Evolutionary conservation across 805 yeast species (phyloP).

Genomic region (Ogataea degrootiae): DNA sequence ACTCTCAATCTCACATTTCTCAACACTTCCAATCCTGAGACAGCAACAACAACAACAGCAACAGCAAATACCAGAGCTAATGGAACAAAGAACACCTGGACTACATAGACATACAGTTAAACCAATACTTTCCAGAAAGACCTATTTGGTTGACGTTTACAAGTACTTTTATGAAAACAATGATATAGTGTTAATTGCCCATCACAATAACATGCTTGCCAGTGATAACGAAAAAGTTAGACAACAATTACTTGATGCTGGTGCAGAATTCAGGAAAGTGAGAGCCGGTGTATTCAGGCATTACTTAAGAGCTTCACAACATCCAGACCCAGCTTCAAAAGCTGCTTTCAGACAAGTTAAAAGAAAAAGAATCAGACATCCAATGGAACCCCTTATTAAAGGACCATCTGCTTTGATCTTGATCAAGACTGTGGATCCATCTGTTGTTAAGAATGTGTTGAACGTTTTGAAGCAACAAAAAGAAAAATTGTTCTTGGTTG

Average conservation of each 20-base stretch:
- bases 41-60: slow-evolving; percentile 1
- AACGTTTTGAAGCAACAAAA: slow-evolving; percentile 56
- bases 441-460: slow-evolving; percentile 54
- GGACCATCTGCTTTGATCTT: slow-evolving; percentile 87
- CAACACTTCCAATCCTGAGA: neutral
- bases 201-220: slow-evolving; percentile 76
- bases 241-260: slow-evolving; percentile 54
- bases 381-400: slow-evolving; percentile 59
- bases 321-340: slow-evolving; percentile 67
- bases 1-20: neutral
- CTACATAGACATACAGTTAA: slow-evolving; percentile 43
- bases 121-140: slow-evolving; percentile 69
- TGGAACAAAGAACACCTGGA: neutral
- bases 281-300: slow-evolving; percentile 69
- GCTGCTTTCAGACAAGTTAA: slow-evolving; percentile 37
- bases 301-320: slow-evolving; percentile 65
- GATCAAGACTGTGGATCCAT: slow-evolving; percentile 68
- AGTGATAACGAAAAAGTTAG: slow-evolving; percentile 63
- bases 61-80: neutral
- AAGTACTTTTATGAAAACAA: slow-evolving; percentile 61
- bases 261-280: slow-evolving; percentile 65
- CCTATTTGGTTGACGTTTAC: slow-evolving; percentile 79
- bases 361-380: slow-evolving; percentile 50
- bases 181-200: slow-evolving; percentile 72
- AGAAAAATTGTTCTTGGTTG: slow-evolving; percentile 76